These are phyloP conservation scores for Penicillium sp. DNA, from an alignment of 2,329 filamentous ascomycete species.

Conservation along the genomic window DNA sequence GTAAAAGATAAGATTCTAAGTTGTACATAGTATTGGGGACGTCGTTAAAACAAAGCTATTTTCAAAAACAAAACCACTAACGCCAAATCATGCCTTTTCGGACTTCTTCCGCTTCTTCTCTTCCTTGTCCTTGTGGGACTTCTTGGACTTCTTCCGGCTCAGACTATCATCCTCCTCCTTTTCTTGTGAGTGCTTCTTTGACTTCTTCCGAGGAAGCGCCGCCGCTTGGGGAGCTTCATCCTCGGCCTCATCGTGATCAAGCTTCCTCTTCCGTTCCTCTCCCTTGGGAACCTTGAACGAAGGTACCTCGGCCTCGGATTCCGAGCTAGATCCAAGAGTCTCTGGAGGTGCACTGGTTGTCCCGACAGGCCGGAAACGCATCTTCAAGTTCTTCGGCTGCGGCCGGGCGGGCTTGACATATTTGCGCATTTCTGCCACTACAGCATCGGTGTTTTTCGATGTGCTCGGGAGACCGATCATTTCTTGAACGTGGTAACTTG, in stretches of 20 bases:
- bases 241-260: conserved; percentile 33
- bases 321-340: conserved; percentile 39
- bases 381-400: conserved; percentile 46
- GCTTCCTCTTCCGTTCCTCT: conserved; percentile 43
- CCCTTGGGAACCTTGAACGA: conserved; percentile 36
- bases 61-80: conserved; percentile 16
- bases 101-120: conserved; percentile 45
- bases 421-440: conserved; percentile 27
- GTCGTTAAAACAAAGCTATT: conserved; percentile 24
- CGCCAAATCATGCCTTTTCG: conserved; percentile 34
- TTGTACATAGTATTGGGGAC: conserved; percentile 23
- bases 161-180: conserved; percentile 20
- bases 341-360: conserved; percentile 34
- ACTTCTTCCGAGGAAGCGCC: conserved; percentile 39
- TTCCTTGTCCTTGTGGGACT: conserved; percentile 40
- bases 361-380: conserved; percentile 48
- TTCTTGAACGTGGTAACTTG: conserved; percentile 40
- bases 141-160: conserved; percentile 30
- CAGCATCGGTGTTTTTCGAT: conserved; percentile 25
- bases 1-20: conserved; percentile 1
- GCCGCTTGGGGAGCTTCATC: conserved; percentile 27
- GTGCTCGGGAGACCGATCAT: conserved; percentile 34
- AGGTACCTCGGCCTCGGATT: conserved; percentile 38
- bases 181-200: conserved; percentile 38
- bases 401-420: conserved; percentile 38